Evolutionary conservation across 176 grass and related monocot genomes (phyloP), one percentile per base, ranked within the genome.

Genomic region (Cenchrus purpureus): DNA sequence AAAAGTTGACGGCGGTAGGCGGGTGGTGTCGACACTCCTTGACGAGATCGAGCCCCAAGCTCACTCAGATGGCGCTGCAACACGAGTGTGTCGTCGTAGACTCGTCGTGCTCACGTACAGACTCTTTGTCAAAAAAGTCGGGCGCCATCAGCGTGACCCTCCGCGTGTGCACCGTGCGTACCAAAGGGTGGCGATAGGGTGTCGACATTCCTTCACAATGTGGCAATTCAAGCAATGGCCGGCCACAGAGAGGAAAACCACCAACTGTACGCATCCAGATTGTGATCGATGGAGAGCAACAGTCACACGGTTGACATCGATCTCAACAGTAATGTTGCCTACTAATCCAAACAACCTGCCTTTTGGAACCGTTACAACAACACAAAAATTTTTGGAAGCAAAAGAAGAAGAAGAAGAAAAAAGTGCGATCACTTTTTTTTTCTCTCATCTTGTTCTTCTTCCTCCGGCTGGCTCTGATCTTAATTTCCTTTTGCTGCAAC

Each of bases 141-240:
- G 22, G 77, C 60, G 14, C 77, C 58, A 16, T 32, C n/a, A 4
- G 10, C 60, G 31, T 7, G 59, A 78, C 48, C 12, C 12, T 49
- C 68, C n/a, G n/a, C 66, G 9, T 69, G 66, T 22, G 40, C 37
- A 14, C 40, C 19, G 11, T 46, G 17, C 8, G 11, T 60, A 8
- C 40, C 12, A 31, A 49, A 49, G n/a, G 22, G 44, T 79, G 60
- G 46, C 59, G 14, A 79, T 17, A 66, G 4, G 37, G 61, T 79
- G 77, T 79, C 77, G 61, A 79, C 77, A 66, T 51, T 66, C 22
- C 61, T 52, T 75, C 3, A 40, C 37, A 40, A 40, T 8, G 13
- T 6, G 7, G 16, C 17, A 12, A 29, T 50, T 9, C 49, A 49
- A 65, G 25, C 73, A 50, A 48, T 44, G 46, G 45, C 59, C 3